Evolutionary conservation across 345 rosid species (phyloP), one percentile per base, ranked within the genome.

Genomic region (Pugionium cornutum): DNA sequence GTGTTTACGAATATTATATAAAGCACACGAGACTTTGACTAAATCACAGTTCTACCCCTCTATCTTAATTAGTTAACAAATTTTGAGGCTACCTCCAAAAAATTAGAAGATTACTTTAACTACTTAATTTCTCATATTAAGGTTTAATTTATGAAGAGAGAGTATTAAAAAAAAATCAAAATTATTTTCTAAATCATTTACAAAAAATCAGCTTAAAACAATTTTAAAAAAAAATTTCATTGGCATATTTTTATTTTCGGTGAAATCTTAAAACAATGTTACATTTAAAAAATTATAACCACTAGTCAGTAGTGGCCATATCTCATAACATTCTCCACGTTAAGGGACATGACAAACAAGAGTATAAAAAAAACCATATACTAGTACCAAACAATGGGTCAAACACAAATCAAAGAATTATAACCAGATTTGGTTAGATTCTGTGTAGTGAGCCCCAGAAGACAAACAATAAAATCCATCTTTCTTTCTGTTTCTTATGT

Each of bases 401-500:
- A 18, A 18, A 18, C 18, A 18, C 18, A 18, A 18, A 18, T 18
- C 18, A 5, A 73, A 66, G 72, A 73, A 73, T 73, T 42, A 73
- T 45, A 39, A 34, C 59, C 11, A 41, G 53, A 61, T 66, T 48
- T 67, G 76, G 18, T 73, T 66, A 66, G 76, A 53, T 57, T 64
- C 70, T 61, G 75, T 61, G 68, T 62, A 70, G 39, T 25, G 60
- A 45, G 63, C 42, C 75, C 75, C 68, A 53, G 26, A 53, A 70
- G 56, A 53, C 28, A 34, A 32, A 41, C 48, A 40, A 36, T 36
- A 35, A 36, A 26, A 7, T 7, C 42, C 27, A 46, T 29, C 48
- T 53, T 44, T 53, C 41, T 58, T 10, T 34, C 62, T 37, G 48
- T 57, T 59, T 45, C 58, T 73, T 62, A 65, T 6, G 95, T 96